These are phyloP conservation scores for Ustulina deusta DNA, from an alignment of 2,329 filamentous ascomycete species.

Conservation along the genomic window DNA sequence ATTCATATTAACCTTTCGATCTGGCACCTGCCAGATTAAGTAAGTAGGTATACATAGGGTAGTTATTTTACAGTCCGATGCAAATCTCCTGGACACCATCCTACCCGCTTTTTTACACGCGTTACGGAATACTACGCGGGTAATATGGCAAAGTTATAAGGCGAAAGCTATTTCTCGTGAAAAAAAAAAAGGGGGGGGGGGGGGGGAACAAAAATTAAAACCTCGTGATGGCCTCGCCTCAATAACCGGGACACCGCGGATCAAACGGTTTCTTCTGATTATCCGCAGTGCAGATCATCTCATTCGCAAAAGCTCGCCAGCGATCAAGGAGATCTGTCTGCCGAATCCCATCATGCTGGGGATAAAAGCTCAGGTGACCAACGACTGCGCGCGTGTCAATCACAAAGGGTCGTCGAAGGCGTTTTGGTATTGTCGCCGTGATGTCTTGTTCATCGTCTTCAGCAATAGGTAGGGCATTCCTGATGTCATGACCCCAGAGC, in stretches of 20 bases:
- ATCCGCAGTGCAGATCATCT: conserved; percentile 58
- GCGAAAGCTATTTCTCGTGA: not conserved
- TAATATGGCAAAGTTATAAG: conserved; percentile 6
- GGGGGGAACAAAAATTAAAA: too few species aligned
- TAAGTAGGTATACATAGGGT: not conserved
- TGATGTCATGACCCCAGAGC: conserved; percentile 63
- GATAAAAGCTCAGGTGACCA: conserved; percentile 63
- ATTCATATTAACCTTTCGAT: not conserved
- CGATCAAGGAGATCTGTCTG: conserved; percentile 65
- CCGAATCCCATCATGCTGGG: conserved; percentile 58
- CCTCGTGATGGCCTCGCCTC: not conserved
- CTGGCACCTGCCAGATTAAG: not conserved
- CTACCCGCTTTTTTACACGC: not conserved
- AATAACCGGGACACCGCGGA: conserved; percentile 46
- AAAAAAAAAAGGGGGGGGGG: not conserved
- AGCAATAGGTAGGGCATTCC: conserved; percentile 58
- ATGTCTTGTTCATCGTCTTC: conserved; percentile 61
- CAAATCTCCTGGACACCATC: conserved; percentile 10
- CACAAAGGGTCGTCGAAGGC: conserved; percentile 57
- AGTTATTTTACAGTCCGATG: not conserved
- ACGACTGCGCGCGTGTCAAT: conserved; percentile 67
- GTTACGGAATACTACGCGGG: not conserved
- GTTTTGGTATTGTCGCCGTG: conserved; percentile 55
- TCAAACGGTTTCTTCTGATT: conserved; percentile 48
- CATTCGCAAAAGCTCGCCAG: conserved; percentile 65